phyloP scores from a whole-genome alignment of 2,329 filamentous ascomycete species.

The Calonectria fujianensis region DNA sequence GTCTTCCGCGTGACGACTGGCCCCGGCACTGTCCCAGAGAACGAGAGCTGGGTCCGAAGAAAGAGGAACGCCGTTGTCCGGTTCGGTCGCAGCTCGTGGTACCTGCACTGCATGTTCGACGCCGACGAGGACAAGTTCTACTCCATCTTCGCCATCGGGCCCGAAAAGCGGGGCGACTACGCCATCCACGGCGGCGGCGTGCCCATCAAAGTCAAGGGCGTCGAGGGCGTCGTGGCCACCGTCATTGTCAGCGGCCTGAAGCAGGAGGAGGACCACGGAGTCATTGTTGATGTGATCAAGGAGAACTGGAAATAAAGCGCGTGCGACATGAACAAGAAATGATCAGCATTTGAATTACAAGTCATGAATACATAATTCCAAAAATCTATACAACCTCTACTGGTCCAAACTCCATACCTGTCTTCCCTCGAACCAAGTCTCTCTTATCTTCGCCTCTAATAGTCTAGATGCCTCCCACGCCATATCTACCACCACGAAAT shows the following conservation, averaged over 20 bases:
- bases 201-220: constrained; percentile 81
- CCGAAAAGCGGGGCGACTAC: constrained; percentile 76
- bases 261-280: constrained; percentile 85
- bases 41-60: constrained; percentile 81
- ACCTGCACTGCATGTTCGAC: constrained; percentile 79
- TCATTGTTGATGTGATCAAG: constrained; percentile 81
- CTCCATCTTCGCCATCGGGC: constrained; percentile 78
- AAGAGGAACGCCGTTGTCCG: constrained; percentile 84
- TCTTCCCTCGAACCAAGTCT: constrained; percentile 71
- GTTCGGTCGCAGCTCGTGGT: constrained; percentile 82
- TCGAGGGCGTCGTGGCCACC: constrained; percentile 85
- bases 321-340: background rate
- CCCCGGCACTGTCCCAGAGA: constrained; percentile 81
- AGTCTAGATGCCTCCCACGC: constrained; percentile 68
- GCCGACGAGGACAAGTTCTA: constrained; percentile 80
- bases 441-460: constrained; percentile 64
- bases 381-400: background rate
- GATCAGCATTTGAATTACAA: background rate
- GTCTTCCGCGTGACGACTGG: constrained; percentile 83
- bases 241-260: constrained; percentile 85
- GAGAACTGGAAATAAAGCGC: constrained; percentile 64
- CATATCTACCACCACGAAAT: constrained; percentile 68
- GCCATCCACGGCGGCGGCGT: constrained; percentile 87
- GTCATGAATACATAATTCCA: background rate
- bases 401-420: constrained; percentile 56